A percentile compares a stretch with the other conserved stretches of the same genome.
Conservation (phyloP, 2,329 filamentous ascomycete genomes). For the Cryphonectria naterciae region DNA sequence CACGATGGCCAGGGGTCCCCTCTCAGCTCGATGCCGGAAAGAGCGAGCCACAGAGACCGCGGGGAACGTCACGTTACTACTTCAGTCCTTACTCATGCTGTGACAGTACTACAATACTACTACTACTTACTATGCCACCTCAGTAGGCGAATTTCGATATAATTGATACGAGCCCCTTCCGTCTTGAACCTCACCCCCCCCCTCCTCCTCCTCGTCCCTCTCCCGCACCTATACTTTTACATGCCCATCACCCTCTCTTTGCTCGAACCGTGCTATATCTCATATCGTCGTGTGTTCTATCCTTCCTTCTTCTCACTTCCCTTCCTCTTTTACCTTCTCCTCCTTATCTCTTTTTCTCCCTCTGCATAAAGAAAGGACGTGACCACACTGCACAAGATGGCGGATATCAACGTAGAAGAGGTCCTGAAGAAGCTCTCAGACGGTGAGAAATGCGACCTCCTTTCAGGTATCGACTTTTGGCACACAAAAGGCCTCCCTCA, state of each 20-base stretch:
- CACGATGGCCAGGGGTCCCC: not conserved
- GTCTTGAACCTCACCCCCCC: not conserved
- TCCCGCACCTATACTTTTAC: not conserved
- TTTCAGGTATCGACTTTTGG: constrained; percentile 69
- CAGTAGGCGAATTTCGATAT: not conserved
- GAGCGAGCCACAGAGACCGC: not conserved
- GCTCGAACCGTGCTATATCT: not conserved
- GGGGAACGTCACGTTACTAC: not conserved
- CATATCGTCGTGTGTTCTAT: not conserved
- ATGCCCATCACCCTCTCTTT: not conserved
- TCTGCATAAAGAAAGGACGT: not conserved
- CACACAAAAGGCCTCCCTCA: constrained; percentile 65
- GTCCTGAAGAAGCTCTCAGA: constrained; percentile 58
- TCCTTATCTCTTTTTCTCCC: not conserved
- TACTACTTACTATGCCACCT: not conserved
- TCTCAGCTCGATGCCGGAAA: not conserved
- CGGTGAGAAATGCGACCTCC: constrained; percentile 56
- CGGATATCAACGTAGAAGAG: constrained; percentile 58
- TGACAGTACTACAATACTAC: not conserved
- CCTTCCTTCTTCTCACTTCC: not conserved
- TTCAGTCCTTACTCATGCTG: not conserved
- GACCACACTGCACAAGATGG: constrained; percentile 41
- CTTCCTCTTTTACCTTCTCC: not conserved
- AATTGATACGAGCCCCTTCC: not conserved
- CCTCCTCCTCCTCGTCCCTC: not conserved